These are phyloP conservation scores for Beauveria australis DNA, from an alignment of 2,329 filamentous ascomycete genomes.

Conservation along the genomic window DNA sequence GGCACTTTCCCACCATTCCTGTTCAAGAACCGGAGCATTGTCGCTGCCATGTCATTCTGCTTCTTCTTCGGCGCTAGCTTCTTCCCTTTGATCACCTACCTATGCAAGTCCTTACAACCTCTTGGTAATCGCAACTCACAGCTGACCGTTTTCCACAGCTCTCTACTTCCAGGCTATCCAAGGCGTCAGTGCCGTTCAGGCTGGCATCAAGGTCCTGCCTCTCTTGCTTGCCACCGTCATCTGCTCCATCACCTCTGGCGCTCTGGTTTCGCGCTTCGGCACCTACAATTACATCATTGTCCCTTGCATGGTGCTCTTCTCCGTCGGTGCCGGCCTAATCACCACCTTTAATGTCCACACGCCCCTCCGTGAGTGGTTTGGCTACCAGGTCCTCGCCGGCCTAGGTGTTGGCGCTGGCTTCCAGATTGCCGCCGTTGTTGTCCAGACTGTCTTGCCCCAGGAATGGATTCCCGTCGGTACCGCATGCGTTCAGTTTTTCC, in stretches of 20 bases:
- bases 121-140: slow-evolving; percentile 47
- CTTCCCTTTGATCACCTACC: slow-evolving; percentile 46
- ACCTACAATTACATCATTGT: slow-evolving; percentile 34
- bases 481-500: slow-evolving; percentile 34
- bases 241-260: slow-evolving; percentile 16
- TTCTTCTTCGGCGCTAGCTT: slow-evolving; percentile 43
- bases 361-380: slow-evolving; percentile 30
- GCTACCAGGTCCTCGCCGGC: slow-evolving; percentile 35
- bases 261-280: slow-evolving; percentile 25
- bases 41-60: slow-evolving; percentile 34
- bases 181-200: slow-evolving; percentile 24
- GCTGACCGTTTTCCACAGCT: slow-evolving; percentile 29
- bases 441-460: slow-evolving; percentile 31
- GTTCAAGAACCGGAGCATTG: slow-evolving; percentile 34
- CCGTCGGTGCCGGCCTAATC: slow-evolving; percentile 29
- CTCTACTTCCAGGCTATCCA: slow-evolving; percentile 34
- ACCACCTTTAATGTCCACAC: slow-evolving; percentile 30
- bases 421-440: slow-evolving; percentile 34
- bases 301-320: slow-evolving; percentile 20
- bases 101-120: background rate
- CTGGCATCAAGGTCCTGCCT: slow-evolving; percentile 16
- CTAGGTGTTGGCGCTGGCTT: slow-evolving; percentile 33
- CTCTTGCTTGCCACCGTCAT: slow-evolving; percentile 11
- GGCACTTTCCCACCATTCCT: slow-evolving; percentile 40
- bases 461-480: slow-evolving; percentile 36